Evolutionary conservation across 768 basidiomycete species (phyloP), one percentile per base, ranked within the genome.

Genomic region (Termitomyces sp.): DNA sequence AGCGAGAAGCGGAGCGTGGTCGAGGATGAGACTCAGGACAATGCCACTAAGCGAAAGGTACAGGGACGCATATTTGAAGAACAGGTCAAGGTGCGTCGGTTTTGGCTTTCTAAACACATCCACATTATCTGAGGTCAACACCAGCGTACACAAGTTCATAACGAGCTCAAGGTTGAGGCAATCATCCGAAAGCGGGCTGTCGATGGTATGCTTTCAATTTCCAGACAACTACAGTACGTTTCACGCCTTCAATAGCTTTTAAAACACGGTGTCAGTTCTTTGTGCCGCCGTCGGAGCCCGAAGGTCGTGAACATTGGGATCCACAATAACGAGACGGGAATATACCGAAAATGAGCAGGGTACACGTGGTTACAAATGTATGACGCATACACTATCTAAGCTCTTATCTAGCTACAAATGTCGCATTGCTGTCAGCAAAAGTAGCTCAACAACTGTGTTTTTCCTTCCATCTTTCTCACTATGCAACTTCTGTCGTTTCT

Each of bases 251-350:
- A 53, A 46, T 54, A 94, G 91, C 88, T 33, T 93, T 94, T 69
- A 79, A 79, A 58, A 80, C 87, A 46, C 86, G 90, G 51, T 94
- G 91, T 74, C 83, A 81, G 67, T 92, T 87, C 69, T 94, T 92
- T 69, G 74, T 78, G 51, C 88, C 89, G 7, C 86, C 90, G 33
- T 63, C 80, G 16, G 86, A 88, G 65, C 71, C 63, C 40, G 86
- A 88, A 60, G 78, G 80, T 6, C 78, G 76, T 42, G 74, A 75
- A 66, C 76, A 81, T 73, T 87, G 84, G 85, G 76, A 84, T 38
- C 63, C 71, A 53, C n/a, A 56, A 26, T 56, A 28, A 56, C 18
- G 26, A 57, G 58, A 16, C 53, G 53, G 44, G 49, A 16, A 26
- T 4, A 18, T 45, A 45, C 22, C 24, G 12, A 26, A 22, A 46